Base-by-base conservation (phyloP, 345 rosid species). In the Toxicodendron radicans region DNA sequence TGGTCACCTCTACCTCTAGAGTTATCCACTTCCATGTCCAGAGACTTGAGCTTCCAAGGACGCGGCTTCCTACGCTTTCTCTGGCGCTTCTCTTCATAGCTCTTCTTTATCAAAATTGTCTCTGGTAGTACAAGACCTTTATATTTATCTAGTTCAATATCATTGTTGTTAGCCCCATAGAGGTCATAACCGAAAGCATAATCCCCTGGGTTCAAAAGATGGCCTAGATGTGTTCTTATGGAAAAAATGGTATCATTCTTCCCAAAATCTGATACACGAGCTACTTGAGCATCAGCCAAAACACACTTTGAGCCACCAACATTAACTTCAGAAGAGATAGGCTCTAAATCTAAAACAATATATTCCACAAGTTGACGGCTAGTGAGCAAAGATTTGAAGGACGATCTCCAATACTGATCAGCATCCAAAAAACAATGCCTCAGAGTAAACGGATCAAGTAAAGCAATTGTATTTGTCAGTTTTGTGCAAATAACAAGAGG, bases 241-340 rank as follows among this genome's bases (percentile, higher is more conserved):
- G 43, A 58, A 65, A 71, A 71, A 58, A 71, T 71, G 27, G 38
- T 71, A 71, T 71, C 74, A 11, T 71, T 71, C 45, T 71, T 71
- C 45, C 74, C 74, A 11, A 71, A 71, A 58, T 71, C 74, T 1
- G 74, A 71, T 20, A 71, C 57, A 58, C 74, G 74, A 45, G 84
- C 79, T 59, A 81, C 84, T 30, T 78, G 79, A 7, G 60, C 81
- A 64, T 81, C 81, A 33, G 81, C 81, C 64, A 78, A 41, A 20
- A 52, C 72, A 64, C 78, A 81, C 62, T 46, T 77, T 1, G 71
- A 70, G 20, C 81, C 77, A 30, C 73, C 79, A 51, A 74, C 24
- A 24, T 21, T 74, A 30, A 74, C 79, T 35, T 58, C 74, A 4
- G 74, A 58, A 21, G 74, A 71, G 59, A 45, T 43, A 43, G 27